These are phyloP conservation scores for Rhodotorula mucilaginosa DNA, from an alignment of 1,284 basidiomycete genomes.

Conservation along the genomic window DNA sequence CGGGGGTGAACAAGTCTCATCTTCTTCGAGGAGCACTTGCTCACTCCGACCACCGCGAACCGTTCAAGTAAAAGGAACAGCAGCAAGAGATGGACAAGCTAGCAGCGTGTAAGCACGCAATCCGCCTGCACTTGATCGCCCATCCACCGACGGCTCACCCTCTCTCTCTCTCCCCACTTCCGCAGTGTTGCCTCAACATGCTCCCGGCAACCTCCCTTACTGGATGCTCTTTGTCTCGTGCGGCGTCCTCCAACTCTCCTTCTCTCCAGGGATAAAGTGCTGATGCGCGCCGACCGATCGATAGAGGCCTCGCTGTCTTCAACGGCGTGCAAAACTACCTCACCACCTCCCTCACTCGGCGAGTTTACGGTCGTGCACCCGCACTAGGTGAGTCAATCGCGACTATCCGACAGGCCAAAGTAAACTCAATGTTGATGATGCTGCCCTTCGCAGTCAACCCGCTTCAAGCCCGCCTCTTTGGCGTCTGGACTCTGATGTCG, in stretches of 20 bases:
- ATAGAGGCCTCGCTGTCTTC: constrained; percentile 66
- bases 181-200: constrained; percentile 5
- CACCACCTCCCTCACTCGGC: constrained; percentile 71
- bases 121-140: background rate
- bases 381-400: constrained; percentile 48
- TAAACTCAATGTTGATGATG: too few species aligned
- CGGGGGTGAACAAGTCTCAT: background rate
- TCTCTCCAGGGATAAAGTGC: too few species aligned
- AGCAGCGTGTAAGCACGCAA: background rate
- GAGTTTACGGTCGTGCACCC: constrained; percentile 67
- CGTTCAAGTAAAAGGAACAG: background rate
- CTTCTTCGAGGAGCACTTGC: constrained; percentile 3
- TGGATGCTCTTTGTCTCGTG: constrained; percentile 79
- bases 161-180: constrained; percentile 1
- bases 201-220: constrained; percentile 59
- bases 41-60: background rate
- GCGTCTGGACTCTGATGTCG: constrained; percentile 79
- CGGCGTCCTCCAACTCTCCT: background rate
- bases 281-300: background rate
- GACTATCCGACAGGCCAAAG: background rate
- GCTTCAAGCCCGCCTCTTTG: constrained; percentile 82
- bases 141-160: background rate
- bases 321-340: constrained; percentile 79
- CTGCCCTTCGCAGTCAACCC: constrained; percentile 63
- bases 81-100: background rate